Conservation (phyloP, 805 yeast species). For the Saturnispora sanitii region DNA sequence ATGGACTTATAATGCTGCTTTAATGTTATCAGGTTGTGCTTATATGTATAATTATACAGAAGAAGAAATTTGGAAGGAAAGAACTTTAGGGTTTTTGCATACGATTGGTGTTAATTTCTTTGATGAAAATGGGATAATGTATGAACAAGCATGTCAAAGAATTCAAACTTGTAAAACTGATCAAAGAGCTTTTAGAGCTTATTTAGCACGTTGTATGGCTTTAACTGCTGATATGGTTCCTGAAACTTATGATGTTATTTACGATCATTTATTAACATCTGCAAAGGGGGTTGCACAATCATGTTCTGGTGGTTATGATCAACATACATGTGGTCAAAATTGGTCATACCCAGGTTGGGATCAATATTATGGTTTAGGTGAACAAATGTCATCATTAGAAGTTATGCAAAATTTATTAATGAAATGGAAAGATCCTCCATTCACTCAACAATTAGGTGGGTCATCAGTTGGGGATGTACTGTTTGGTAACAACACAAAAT, state of each 20-base stretch:
- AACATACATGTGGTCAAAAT: slow-evolving; percentile 64
- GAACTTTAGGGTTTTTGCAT: slow-evolving; percentile 45
- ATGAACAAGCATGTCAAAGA: slow-evolving; percentile 78
- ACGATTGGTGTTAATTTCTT: slow-evolving; percentile 50
- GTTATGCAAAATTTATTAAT: slow-evolving; percentile 42
- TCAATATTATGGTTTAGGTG: slow-evolving; percentile 63
- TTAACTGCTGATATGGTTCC: slow-evolving; percentile 67
- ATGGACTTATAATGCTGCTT: slow-evolving; percentile 86
- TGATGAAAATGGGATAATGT: slow-evolving; percentile 41
- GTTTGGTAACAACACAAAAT: slow-evolving; percentile 44
- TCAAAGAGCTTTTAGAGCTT: slow-evolving; percentile 89
- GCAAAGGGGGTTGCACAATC: slow-evolving; percentile 63
- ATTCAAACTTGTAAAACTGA: slow-evolving; percentile 62
- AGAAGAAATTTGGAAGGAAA: slow-evolving; percentile 53
- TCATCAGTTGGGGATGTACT: slow-evolving; percentile 43
- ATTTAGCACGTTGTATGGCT: slow-evolving; percentile 65
- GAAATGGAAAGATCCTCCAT: slow-evolving; percentile 40
- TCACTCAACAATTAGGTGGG: slow-evolving; percentile 28
- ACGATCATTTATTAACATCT: slow-evolving; percentile 33
- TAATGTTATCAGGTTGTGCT: slow-evolving; percentile 71
- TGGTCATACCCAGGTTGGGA: slow-evolving; percentile 60
- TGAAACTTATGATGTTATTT: slow-evolving; percentile 31
- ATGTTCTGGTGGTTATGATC: slow-evolving; percentile 67
- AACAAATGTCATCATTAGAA: slow-evolving; percentile 68
- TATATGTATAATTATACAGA: slow-evolving; percentile 66